These are phyloP conservation scores for Kalmusia sp. DNA, from an alignment of 2,329 filamentous ascomycete species.

Conservation along the genomic window DNA sequence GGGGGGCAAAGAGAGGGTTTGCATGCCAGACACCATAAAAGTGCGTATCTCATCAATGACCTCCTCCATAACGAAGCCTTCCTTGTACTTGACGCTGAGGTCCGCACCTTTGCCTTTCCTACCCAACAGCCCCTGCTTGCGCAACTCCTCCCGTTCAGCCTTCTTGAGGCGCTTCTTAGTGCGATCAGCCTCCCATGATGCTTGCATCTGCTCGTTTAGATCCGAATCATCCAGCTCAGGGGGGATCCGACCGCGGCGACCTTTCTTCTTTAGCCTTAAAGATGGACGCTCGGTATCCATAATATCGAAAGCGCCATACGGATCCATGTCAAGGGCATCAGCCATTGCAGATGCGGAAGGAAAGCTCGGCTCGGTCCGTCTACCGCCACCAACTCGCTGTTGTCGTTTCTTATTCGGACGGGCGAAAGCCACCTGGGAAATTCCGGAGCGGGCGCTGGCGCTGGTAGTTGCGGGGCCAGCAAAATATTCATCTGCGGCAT, in stretches of 20 bases:
- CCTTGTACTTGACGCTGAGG: conserved; percentile 73
- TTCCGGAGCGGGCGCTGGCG: neutral
- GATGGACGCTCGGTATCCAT: conserved; percentile 82
- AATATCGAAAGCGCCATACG: conserved; percentile 77
- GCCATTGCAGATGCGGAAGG: conserved; percentile 64
- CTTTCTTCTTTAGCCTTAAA: conserved; percentile 70
- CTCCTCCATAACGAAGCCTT: conserved; percentile 74
- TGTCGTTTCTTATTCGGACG: conserved; percentile 35
- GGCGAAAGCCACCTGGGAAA: conserved; percentile 23
- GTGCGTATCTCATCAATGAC: conserved; percentile 74
- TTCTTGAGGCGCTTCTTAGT: conserved; percentile 56
- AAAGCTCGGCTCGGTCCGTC: conserved; percentile 47
- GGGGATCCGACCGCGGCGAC: conserved; percentile 61
- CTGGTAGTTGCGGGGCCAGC: conserved; percentile 35
- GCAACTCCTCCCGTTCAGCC: conserved; percentile 55
- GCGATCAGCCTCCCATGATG: conserved; percentile 54
- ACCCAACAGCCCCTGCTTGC: conserved; percentile 52
- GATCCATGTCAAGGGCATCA: conserved; percentile 64
- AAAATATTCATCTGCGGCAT: conserved; percentile 57
- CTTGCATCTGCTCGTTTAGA: conserved; percentile 48
- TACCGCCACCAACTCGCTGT: conserved; percentile 21
- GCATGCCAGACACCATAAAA: conserved; percentile 71
- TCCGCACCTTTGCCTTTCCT: conserved; percentile 53
- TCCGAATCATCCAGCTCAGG: conserved; percentile 55
- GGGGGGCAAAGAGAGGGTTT: conserved; percentile 77